Evolutionary conservation across 331 rosid species (phyloP), one percentile per base, ranked within the genome.

Genomic region (Stylosanthes scabra): DNA sequence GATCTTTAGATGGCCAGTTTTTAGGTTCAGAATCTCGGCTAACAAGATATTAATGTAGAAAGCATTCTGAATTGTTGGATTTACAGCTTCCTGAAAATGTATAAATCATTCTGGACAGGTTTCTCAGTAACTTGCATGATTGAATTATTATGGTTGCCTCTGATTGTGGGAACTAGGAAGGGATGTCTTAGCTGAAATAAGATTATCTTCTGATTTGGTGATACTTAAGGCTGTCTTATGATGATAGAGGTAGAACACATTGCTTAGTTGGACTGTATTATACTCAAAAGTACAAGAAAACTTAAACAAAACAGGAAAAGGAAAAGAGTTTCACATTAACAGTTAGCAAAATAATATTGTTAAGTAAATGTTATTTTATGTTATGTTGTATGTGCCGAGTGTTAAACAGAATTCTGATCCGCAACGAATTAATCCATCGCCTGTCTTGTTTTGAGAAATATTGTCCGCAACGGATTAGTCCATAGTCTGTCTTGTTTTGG

Each of bases 21-120:
- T 66, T 64, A 15, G 49, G 41, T 28, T 29, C 57, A 15, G 28
- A 49, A 47, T 3, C 31, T 41, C 75, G 50, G 57, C 44, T 66
- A 25, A 31, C 11, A 13, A 7, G 15, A 57, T 52, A 46, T 57
- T 13, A 6, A 14, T 71, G 27, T 50, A 9, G 27, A 11, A 49
- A 9, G 16, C 62, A 34, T 20, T 45, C 39, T 25, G 57, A 66
- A 11, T 27, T 52, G 10, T 52, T 14, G 28, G 27, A 15, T 14
- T n/a, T 52, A 15, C 25, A 52, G 16, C 58, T 52, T 52, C 9
- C 58, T 52, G 16, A 34, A 34, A 6, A 14, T 71, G 27, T 50
- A 9, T 13, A 11, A 49, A 9, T 10, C 62, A 34, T 20, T 45
- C 39, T 25, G 57, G 10, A 11, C 51, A 8, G 51, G 11, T 46